Percentiles rank a stretch among this genome's conserved stretches.
Evolutionary conservation across 2,329 filamentous ascomycete genomes (phyloP).

Genomic region (Ceratocystiopsis sp.): DNA sequence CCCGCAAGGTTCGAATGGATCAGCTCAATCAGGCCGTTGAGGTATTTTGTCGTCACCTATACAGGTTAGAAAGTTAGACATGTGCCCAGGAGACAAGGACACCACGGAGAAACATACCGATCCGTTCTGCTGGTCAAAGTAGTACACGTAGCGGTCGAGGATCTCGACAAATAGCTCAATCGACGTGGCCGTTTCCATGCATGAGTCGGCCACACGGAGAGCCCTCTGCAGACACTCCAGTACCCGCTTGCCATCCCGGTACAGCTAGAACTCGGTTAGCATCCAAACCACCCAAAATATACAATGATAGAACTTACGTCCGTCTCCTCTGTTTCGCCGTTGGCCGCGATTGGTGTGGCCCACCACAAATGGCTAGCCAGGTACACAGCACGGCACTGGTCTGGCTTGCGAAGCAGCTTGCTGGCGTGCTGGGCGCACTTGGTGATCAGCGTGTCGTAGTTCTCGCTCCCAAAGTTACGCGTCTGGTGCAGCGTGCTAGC

Average conservation of each 20-base stretch:
- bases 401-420: constrained; percentile 92
- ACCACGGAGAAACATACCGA: constrained; percentile 39
- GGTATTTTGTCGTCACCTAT: constrained; percentile 81
- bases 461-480: constrained; percentile 84
- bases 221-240: constrained; percentile 92
- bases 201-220: constrained; percentile 88
- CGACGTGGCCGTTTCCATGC: constrained; percentile 95
- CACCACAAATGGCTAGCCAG: constrained; percentile 96
- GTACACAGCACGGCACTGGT: constrained; percentile 94
- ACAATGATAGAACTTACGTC: constrained; percentile 37
- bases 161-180: constrained; percentile 98
- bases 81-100: background rate
- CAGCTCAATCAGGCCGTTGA: constrained; percentile 94
- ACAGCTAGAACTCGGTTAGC: constrained; percentile 43
- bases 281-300: no score
- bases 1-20: constrained; percentile 91
- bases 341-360: constrained; percentile 67
- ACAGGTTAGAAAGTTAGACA: background rate
- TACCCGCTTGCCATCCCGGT: constrained; percentile 93
- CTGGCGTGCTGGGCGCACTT: constrained; percentile 94
- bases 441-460: constrained; percentile 96
- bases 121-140: constrained; percentile 98
- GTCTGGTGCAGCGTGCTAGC: constrained; percentile 78
- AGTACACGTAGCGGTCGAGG: constrained; percentile 94
- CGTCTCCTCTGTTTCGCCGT: constrained; percentile 65